These are phyloP conservation scores for Citrus sp. DNA, from an alignment of 345 rosid genomes.

Conservation along the genomic window DNA sequence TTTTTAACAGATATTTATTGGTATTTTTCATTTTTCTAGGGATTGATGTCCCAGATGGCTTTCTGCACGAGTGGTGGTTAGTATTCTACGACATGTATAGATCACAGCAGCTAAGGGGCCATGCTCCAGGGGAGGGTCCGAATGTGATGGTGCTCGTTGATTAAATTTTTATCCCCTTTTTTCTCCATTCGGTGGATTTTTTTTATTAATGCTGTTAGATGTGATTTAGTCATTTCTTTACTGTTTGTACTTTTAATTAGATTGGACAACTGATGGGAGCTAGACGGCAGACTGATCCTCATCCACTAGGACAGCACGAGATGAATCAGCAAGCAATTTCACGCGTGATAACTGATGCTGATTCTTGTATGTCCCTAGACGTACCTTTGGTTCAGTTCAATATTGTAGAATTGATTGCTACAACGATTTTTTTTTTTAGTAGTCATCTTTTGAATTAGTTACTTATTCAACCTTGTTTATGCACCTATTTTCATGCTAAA, in stretches of 20 bases:
- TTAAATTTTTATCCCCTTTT: neutral
- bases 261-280: neutral
- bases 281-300: conserved; percentile 1
- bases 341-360: neutral
- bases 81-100: conserved; percentile 3
- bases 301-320: neutral
- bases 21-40: neutral
- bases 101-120: neutral
- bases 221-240: neutral
- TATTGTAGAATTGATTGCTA: neutral
- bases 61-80: conserved; percentile 18
- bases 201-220: neutral
- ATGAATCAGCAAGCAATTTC: conserved; percentile 1
- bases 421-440: neutral
- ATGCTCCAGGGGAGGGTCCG: neutral
- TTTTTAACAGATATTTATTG: neutral
- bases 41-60: conserved; percentile 8
- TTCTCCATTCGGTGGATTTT: neutral
- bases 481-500: neutral
- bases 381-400: neutral
- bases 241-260: neutral
- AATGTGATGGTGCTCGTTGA: neutral
- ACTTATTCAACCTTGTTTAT: neutral
- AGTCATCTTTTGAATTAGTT: neutral
- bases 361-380: conserved; percentile 3